phyloP scores from a whole-genome alignment of 2,329 filamentous ascomycete genomes.

The Diaporthe aspalathi region DNA sequence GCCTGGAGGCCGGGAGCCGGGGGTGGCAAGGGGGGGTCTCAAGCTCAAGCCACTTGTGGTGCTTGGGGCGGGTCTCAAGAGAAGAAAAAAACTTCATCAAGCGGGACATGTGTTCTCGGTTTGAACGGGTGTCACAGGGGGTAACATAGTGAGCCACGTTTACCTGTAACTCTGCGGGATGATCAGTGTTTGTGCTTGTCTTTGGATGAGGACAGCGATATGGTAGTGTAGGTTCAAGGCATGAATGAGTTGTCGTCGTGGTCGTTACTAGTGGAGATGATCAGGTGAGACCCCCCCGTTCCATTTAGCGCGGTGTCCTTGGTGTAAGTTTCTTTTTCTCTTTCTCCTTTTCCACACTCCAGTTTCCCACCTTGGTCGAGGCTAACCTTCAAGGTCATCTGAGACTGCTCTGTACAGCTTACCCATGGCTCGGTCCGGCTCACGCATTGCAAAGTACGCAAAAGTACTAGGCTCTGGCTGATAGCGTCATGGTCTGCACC shows the following conservation, averaged over 20 bases:
- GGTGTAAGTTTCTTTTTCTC: neutral
- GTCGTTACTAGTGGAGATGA: neutral
- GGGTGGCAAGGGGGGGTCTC: neutral
- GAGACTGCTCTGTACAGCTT: neutral
- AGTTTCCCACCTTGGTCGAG: neutral
- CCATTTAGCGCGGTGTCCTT: neutral
- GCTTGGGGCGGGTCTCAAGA: constrained; percentile 21
- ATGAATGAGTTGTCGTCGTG: constrained; percentile 23
- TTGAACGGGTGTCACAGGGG: neutral
- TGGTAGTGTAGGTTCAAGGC: neutral
- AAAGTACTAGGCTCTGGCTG: neutral
- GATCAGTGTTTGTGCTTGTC: too few relatives aligned
- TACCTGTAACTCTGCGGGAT: too few relatives aligned
- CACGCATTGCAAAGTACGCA: neutral
- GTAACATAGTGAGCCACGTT: neutral
- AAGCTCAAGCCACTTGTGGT: constrained; percentile 16
- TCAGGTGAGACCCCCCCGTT: constrained; percentile 12
- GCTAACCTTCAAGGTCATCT: neutral
- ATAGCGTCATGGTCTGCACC: neutral
- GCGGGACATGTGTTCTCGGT: neutral
- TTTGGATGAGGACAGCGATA: neutral
- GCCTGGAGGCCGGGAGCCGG: constrained; percentile 31
- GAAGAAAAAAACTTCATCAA: neutral
- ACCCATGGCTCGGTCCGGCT: constrained; percentile 1
- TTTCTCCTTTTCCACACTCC: neutral